Base-by-base conservation (phyloP, 768 basidiomycete genomes). In the Hydnum rufescens region DNA sequence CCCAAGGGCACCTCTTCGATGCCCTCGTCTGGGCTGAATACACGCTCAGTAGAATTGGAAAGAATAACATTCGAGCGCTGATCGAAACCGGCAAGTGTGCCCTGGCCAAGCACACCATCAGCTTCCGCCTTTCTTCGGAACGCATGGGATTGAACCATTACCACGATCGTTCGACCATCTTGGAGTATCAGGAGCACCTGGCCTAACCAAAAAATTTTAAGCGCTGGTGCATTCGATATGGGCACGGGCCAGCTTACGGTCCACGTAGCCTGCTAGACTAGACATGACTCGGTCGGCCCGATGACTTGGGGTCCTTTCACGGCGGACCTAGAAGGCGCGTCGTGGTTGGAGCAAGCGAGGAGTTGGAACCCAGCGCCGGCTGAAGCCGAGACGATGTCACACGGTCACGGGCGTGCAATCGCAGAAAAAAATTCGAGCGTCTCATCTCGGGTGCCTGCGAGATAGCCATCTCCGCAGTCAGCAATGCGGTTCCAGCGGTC, bases 11-110 rank as follows among this genome's bases (percentile, higher is more conserved):
- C 78, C 71, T 96, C 90, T 66, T 96, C 87, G 26, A 95, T 89
- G 36, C 84, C 83, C 60, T 86, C 85, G 16, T 99, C 95, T 51
- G 75, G 66, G 61, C 82, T 85, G 65, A 85, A 97, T 31, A 96
- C 79, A 59, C 93, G 79, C 64, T 99, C 95, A 62, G 82, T 87
- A 53, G 81, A 84, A 63, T 92, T 86, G 13, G 92, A 82, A 53
- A 99, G 77, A 58, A 99, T 89, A 61, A 97, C 77, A 65, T 97
- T 97, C 30, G 88, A 88, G 66, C 87, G 88, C 66, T 89, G 82
- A 72, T 99, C 95, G 60, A 76, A 92, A 49, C 93, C 93, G 34
- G 82, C 82, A 65, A 99, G 74, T 25, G 78, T 74, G 60, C 93
- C 92, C 90, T 93, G 62, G 4, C 53, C 30, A 50, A 22, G 36